Evolutionary conservation across 2,329 filamentous ascomycete genomes (phyloP).

Genomic region (Sporothrix phasma): DNA sequence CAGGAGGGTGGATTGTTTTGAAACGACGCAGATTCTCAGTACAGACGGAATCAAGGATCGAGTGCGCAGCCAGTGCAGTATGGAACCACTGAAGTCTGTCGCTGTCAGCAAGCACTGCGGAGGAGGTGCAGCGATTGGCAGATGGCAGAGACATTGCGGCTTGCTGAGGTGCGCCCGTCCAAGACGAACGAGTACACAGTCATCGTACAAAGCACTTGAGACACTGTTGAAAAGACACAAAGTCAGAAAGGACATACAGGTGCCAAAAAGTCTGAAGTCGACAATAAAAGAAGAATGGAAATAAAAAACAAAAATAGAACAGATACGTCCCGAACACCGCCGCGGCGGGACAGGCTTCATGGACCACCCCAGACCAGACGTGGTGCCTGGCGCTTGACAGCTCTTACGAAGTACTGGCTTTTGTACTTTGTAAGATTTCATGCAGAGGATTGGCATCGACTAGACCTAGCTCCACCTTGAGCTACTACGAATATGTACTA

Average conservation of each 20-base stretch:
- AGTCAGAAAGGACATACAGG: neutral
- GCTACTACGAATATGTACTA: no score
- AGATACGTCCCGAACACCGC: neutral
- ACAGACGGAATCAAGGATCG: neutral
- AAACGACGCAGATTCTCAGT: no score
- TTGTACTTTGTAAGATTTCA: no score
- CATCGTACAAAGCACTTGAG: neutral
- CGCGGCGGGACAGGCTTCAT: neutral
- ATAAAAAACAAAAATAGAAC: neutral
- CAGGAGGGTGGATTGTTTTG: no score
- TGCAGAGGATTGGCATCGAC: no score
- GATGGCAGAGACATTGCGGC: neutral
- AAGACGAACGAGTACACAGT: neutral
- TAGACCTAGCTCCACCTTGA: no score
- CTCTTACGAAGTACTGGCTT: no score
- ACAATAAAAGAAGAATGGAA: no score
- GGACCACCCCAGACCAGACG: neutral
- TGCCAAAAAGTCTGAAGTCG: neutral
- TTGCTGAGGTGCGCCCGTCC: neutral
- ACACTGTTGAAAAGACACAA: neutral
- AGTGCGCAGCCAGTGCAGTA: neutral
- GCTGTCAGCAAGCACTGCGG: neutral
- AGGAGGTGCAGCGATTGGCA: neutral
- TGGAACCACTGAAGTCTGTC: neutral
- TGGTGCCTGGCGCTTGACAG: neutral